These are phyloP conservation scores for Viridothelium virens DNA, from an alignment of 495 filamentous ascomycete genomes.

Conservation along the genomic window DNA sequence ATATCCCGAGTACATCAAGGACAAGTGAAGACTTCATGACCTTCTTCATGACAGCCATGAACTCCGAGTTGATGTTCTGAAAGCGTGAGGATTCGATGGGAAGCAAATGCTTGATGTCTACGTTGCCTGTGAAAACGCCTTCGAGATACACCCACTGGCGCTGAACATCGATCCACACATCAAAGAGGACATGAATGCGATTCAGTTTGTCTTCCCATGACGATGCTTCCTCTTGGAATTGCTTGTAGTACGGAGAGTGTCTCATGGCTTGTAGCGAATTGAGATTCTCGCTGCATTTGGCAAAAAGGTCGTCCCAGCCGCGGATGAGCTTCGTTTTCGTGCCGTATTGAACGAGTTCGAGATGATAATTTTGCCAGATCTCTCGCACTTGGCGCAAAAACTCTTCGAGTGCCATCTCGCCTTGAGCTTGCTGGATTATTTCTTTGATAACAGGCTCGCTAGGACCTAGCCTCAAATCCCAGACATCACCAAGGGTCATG, in stretches of 20 bases:
- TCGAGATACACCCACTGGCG: slow-evolving; percentile 99
- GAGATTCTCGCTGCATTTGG: slow-evolving; percentile 95
- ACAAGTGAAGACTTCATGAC: slow-evolving; percentile 92
- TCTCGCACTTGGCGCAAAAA: slow-evolving; percentile 96
- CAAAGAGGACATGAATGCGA: slow-evolving; percentile 91
- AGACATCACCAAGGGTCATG: slow-evolving; percentile 91
- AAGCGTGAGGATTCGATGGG: slow-evolving; percentile 94
- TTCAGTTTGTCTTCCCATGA: slow-evolving; percentile 98
- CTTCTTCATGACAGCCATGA: slow-evolving; percentile 96
- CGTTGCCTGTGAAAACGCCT: slow-evolving; percentile 96
- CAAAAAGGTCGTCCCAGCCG: slow-evolving; percentile 96
- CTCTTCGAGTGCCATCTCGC: slow-evolving; percentile 97
- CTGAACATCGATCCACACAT: slow-evolving; percentile 99
- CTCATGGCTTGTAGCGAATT: slow-evolving; percentile 98
- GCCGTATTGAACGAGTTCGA: slow-evolving; percentile 94
- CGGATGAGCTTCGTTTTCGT: slow-evolving; percentile 95
- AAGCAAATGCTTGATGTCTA: slow-evolving; percentile 95
- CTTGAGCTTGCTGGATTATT: slow-evolving; percentile 91
- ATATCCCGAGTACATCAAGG: slow-evolving; percentile 89
- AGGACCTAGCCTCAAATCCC: slow-evolving; percentile 84
- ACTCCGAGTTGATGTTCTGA: slow-evolving; percentile 98
- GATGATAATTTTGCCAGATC: slow-evolving; percentile 87
- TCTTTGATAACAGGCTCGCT: slow-evolving; percentile 81
- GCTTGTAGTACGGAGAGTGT: slow-evolving; percentile 97
- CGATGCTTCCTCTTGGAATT: slow-evolving; percentile 94